A percentile compares a stretch with the other conserved stretches of the same genome.
phyloP scores from a whole-genome alignment of 1,139 yeast genomes.

The Oligophagozyma castellii region DNA sequence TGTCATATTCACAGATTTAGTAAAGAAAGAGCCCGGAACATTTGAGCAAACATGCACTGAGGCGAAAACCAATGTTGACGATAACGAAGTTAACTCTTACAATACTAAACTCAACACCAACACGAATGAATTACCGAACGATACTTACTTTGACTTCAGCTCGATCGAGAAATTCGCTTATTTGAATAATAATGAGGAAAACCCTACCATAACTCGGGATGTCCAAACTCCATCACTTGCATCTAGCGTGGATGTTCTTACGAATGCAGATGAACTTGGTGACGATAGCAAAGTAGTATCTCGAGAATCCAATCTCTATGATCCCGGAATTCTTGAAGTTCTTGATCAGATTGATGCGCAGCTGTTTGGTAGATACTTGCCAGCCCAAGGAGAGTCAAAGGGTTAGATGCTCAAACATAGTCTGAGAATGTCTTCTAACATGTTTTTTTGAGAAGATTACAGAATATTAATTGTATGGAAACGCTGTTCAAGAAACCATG shows the following conservation, averaged over 20 bases:
- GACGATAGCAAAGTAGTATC: background rate
- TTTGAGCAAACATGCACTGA: background rate
- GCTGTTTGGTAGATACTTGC: slow-evolving; percentile 67
- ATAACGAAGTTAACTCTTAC: background rate
- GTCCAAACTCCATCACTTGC: background rate
- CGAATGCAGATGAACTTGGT: background rate
- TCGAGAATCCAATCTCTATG: background rate
- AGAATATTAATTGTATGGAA: too few relatives aligned
- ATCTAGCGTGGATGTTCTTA: background rate
- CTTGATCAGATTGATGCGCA: slow-evolving; percentile 77
- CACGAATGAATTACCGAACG: too few relatives aligned
- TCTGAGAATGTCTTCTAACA: too few relatives aligned
- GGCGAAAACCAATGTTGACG: background rate
- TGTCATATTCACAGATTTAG: background rate
- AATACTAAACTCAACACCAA: too few relatives aligned
- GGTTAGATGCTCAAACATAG: background rate
- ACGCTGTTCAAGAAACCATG: too few relatives aligned
- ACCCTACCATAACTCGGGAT: background rate
- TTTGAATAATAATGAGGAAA: background rate
- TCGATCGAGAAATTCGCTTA: background rate
- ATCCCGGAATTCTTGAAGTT: slow-evolving; percentile 45
- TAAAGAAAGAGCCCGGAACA: background rate
- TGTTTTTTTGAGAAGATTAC: too few relatives aligned
- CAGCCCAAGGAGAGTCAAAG: slow-evolving; percentile 20
- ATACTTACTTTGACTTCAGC: too few relatives aligned